A percentile compares a stretch with the other conserved stretches of the same genome.
These are phyloP conservation scores for Vicia villosa DNA, from an alignment of 306 rosid genomes.

Conservation along the genomic window DNA sequence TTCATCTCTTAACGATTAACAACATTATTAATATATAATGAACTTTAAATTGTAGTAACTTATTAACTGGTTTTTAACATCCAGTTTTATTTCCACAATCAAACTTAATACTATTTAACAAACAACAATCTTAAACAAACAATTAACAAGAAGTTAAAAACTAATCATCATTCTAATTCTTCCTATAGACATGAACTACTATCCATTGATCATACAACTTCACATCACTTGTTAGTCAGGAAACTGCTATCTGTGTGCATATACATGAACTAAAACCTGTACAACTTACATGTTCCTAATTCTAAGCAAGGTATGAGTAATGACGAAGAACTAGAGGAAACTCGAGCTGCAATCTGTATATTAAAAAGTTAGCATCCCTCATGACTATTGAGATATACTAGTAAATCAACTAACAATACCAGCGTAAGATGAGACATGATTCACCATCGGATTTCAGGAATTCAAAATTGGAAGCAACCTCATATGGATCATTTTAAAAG, in stretches of 20 bases:
- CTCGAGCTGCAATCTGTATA: background rate
- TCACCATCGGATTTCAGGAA: background rate
- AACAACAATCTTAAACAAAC: no score
- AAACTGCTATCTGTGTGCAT: background rate
- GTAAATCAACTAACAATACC: conserved; percentile 1
- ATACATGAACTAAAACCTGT: conserved; percentile 1
- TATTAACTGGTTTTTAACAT: no score
- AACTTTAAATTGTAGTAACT: no score
- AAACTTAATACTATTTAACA: no score
- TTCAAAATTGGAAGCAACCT: conserved; percentile 7
- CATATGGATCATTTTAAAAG: conserved; percentile 1
- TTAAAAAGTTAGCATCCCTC: conserved; percentile 15
- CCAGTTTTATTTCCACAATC: no score
- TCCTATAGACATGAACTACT: no score
- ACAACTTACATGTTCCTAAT: background rate
- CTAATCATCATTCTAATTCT: no score
- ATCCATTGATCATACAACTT: conserved; percentile 11
- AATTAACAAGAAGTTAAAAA: no score
- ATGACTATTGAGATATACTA: background rate
- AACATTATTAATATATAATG: no score
- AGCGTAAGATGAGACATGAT: background rate
- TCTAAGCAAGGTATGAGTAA: background rate
- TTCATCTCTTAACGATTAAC: no score
- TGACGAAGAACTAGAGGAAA: background rate
- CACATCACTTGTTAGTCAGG: background rate